phyloP scores from a whole-genome alignment of 2,329 filamentous ascomycete genomes.

The Aspergillus aculeatinus region DNA sequence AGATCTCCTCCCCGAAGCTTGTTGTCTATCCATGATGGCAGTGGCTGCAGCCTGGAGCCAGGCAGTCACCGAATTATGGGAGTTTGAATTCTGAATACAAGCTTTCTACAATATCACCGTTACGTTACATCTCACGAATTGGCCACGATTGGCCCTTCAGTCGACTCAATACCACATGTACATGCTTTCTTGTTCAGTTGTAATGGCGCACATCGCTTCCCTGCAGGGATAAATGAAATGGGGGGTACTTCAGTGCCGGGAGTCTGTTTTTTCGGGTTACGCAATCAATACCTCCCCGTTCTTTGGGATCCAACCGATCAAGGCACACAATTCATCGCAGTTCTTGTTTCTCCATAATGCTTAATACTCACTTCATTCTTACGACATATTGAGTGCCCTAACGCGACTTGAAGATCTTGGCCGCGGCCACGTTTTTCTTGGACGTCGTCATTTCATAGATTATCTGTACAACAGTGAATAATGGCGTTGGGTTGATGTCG shows the following conservation, averaged over 20 bases:
- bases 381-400: not conserved
- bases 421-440: not conserved
- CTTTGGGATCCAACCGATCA: not conserved
- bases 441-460: not conserved
- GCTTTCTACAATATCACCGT: constrained; percentile 4
- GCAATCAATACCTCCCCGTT: not conserved
- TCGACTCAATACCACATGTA: not conserved
- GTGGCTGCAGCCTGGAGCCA: constrained; percentile 5
- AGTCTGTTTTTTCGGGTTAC: not conserved
- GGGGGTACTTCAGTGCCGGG: not conserved
- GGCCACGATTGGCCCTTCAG: not conserved
- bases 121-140: constrained; percentile 6
- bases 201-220: not conserved
- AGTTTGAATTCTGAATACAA: not conserved
- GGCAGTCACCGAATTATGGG: not conserved
- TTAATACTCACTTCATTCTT: not conserved
- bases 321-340: not conserved
- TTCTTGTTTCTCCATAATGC: not conserved
- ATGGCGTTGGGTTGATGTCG: not conserved
- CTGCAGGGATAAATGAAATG: not conserved
- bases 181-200: not conserved
- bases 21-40: not conserved
- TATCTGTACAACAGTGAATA: not conserved
- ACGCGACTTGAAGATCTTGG: not conserved
- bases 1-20: not conserved